A percentile compares a stretch with the other conserved stretches of the same genome.
phyloP scores from a whole-genome alignment of 2,329 filamentous ascomycete genomes.

The Scedosporium minutisporum region DNA sequence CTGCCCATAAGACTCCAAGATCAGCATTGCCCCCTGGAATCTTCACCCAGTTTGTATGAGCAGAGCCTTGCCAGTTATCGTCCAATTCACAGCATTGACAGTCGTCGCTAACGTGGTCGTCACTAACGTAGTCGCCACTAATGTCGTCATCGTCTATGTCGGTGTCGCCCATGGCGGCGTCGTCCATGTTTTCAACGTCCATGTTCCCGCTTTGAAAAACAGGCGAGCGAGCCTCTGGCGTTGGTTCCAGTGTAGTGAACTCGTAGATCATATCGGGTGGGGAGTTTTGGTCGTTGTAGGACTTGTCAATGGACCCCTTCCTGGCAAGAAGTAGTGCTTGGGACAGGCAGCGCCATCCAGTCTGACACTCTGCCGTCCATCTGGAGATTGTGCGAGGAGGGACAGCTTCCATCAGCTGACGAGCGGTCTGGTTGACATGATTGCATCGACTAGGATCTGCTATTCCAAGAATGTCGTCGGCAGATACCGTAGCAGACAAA shows the following conservation, averaged over 20 bases:
- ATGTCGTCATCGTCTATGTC: background rate
- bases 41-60: constrained; percentile 9
- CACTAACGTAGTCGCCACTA: too few relatives aligned
- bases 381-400: background rate
- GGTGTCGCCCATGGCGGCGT: too few relatives aligned
- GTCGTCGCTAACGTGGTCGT: too few relatives aligned
- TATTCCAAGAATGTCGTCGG: background rate
- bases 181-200: too few relatives aligned
- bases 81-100: too few relatives aligned
- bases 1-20: constrained; percentile 21
- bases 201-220: too few relatives aligned
- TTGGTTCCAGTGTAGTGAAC: too few relatives aligned
- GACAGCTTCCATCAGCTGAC: background rate
- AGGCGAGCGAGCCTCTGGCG: too few relatives aligned
- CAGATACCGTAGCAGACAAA: background rate
- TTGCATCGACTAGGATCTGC: background rate
- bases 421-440: background rate
- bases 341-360: background rate
- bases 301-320: background rate
- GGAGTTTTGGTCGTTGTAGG: too few relatives aligned
- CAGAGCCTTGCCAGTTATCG: background rate
- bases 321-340: background rate
- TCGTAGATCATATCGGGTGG: too few relatives aligned
- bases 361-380: background rate
- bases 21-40: constrained; percentile 19